phyloP scores from a whole-genome alignment of 805 yeast species.

The Helenozyma baotianmanensis region DNA sequence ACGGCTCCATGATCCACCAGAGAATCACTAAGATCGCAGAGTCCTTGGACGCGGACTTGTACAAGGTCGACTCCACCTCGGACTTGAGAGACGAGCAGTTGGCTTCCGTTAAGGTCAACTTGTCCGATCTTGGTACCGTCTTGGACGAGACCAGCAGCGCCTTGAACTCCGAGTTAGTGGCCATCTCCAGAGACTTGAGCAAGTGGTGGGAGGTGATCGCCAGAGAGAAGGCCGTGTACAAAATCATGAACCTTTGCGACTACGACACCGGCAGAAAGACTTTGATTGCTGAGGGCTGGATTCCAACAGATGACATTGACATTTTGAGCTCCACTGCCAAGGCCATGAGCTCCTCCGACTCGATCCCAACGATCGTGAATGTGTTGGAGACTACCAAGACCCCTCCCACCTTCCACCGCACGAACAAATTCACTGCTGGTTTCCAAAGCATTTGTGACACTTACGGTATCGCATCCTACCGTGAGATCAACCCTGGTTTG shows the following conservation, averaged over 20 bases:
- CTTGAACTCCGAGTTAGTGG: slow-evolving; percentile 63
- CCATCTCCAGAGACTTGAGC: slow-evolving; percentile 69
- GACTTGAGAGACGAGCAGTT: slow-evolving; percentile 29
- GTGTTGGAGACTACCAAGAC: slow-evolving; percentile 70
- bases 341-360: slow-evolving; percentile 50
- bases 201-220: slow-evolving; percentile 44
- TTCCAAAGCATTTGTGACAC: slow-evolving; percentile 94
- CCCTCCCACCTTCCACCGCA: slow-evolving; percentile 93
- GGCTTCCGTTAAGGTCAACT: slow-evolving; percentile 20
- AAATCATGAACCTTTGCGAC: slow-evolving; percentile 72
- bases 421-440: slow-evolving; percentile 91
- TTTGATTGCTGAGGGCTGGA: slow-evolving; percentile 94
- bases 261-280: slow-evolving; percentile 82
- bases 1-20: slow-evolving; percentile 70
- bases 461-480: slow-evolving; percentile 88
- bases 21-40: slow-evolving; percentile 82
- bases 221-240: slow-evolving; percentile 80
- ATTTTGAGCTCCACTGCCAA: slow-evolving; percentile 63
- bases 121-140: slow-evolving; percentile 33
- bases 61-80: slow-evolving; percentile 47
- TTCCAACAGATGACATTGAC: slow-evolving; percentile 73
- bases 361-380: slow-evolving; percentile 48
- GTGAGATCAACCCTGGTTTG: slow-evolving; percentile 93
- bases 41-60: slow-evolving; percentile 80
- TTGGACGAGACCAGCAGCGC: slow-evolving; percentile 26